Evolutionary conservation across 306 rosid genomes (phyloP), one percentile per base, ranked within the genome.

Genomic region (Sicyos baderoa): DNA sequence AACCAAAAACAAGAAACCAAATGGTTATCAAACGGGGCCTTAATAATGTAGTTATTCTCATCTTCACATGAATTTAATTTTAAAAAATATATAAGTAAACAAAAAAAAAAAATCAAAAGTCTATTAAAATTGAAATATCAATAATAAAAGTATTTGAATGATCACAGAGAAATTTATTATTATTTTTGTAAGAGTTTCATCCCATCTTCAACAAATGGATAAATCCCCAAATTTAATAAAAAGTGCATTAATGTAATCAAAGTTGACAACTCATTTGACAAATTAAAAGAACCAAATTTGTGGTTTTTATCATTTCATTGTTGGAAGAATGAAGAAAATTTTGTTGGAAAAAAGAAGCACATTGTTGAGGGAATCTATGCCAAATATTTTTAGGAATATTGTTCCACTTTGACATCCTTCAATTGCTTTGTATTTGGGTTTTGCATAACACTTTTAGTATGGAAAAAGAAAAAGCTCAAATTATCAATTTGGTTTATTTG

Each of bases 251-350:
- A 29, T 61, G 49, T 10, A 3, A 50, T 37, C 51, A 62, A 37
- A 62, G 10, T 25, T 62, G 68, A 62, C 68, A 62, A 62, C 68
- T 62, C 68, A 64, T 18, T 42, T 42, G 17, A 18, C 11, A 64
- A 42, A 19, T 42, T 42, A 18, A 12, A 64, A 12, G 53, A 18
- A 51, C 12, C 13, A 40, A 18, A 4, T 17, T 42, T 17, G 32
- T 18, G 53, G 14, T 44, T 58, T 64, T 64, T 42, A 64, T 64
- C 53, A n/a, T 64, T 64, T 64, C 12, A 63, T 13, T 13, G 69
- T 63, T 19, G 70, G 52, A 64, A 42, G 53, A 64, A 64, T 64
- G 10, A 64, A 64, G 32, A 40, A 37, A 9, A 63, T n/a, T 57
- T 40, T 4, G 69, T 40, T 7, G 10, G 5, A 5, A 63, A 42